phyloP scores from a whole-genome alignment of 768 basidiomycete species.

The Lactarius hatsudake region DNA sequence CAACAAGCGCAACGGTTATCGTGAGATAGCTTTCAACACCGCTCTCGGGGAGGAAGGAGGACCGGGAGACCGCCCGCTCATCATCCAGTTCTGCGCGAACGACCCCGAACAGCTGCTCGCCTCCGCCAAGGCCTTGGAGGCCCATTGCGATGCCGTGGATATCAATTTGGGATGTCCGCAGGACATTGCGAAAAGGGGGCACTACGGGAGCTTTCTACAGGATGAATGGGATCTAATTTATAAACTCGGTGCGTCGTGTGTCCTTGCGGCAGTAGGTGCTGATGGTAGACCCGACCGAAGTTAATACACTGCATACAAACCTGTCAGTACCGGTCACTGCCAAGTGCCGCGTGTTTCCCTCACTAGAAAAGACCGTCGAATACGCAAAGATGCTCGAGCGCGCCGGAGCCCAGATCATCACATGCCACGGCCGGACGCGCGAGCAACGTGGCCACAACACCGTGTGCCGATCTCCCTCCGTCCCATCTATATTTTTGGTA shows the following conservation, averaged over 20 bases:
- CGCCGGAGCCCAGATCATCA: constrained; percentile 92
- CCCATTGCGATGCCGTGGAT: constrained; percentile 89
- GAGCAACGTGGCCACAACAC: constrained; percentile 89
- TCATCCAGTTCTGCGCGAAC: constrained; percentile 94
- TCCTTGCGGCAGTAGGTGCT: background rate
- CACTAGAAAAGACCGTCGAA: constrained; percentile 81
- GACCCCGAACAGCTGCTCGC: constrained; percentile 73
- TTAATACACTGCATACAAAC: constrained; percentile 80
- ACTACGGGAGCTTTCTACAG: constrained; percentile 88
- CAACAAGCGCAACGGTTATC: constrained; percentile 49
- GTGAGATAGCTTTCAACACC: constrained; percentile 66
- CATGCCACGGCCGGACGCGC: constrained; percentile 87
- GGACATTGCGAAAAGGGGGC: constrained; percentile 85
- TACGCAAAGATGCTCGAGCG: constrained; percentile 96
- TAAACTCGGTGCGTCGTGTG: constrained; percentile 56
- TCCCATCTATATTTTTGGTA: background rate
- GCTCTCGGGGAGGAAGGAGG: constrained; percentile 80
- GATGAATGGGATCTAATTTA: constrained; percentile 94
- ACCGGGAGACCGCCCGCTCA: constrained; percentile 72
- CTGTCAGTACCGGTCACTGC: constrained; percentile 92
- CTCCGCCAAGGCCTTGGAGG: constrained; percentile 74
- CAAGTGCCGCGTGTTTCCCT: constrained; percentile 90
- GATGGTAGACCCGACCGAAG: constrained; percentile 39
- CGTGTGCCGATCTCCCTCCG: constrained; percentile 39
- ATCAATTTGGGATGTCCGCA: constrained; percentile 95